A percentile compares a stretch with the other conserved stretches of the same genome.
These are phyloP conservation scores for Talaromyces sp. DNA, from an alignment of 2,329 filamentous ascomycete genomes.

Conservation along the genomic window DNA sequence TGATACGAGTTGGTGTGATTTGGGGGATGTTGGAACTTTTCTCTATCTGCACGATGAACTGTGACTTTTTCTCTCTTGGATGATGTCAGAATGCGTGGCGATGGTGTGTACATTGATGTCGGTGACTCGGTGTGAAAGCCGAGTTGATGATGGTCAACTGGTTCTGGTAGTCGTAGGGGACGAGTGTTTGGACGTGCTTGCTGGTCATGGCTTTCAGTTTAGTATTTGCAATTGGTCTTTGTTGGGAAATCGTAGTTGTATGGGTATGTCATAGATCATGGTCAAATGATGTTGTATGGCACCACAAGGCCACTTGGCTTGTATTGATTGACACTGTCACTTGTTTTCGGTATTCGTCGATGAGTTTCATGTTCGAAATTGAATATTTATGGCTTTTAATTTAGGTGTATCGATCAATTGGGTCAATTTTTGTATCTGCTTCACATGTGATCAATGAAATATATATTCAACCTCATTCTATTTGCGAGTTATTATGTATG, in stretches of 20 bases:
- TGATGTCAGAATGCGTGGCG: not conserved
- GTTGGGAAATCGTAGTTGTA: no score
- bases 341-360: not conserved
- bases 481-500: no score
- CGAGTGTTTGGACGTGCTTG: not conserved
- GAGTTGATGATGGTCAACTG: no score
- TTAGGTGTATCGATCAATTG: no score
- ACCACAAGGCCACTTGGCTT: not conserved
- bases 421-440: no score
- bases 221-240: no score
- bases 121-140: not conserved
- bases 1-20: not conserved
- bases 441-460: no score
- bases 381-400: no score
- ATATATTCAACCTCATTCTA: no score
- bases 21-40: not conserved
- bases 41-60: not conserved
- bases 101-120: not conserved
- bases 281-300: not conserved
- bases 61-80: not conserved
- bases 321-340: not conserved
- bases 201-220: not conserved
- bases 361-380: no score
- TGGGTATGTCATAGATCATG: no score
- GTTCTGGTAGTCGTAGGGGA: no score